These are phyloP conservation scores for Sorghum bicolor DNA, from an alignment of 176 grass and related monocot genomes.

Conservation along the genomic window Sorghum_bicolor_NCBIv3 NC_012874.2:18546501-18547000, in stretches of 20 bases:
- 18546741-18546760: neutral
- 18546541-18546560: neutral
- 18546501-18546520: no score
- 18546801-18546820: neutral
- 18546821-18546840: neutral
- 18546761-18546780: neutral
- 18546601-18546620: neutral
- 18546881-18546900: conserved; percentile 12
- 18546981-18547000: no score
- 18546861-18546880: conserved; percentile 7
- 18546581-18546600: neutral
- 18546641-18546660: neutral
- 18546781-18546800: neutral
- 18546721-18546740: neutral
- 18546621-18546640: neutral
- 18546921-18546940: neutral
- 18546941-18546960: neutral
- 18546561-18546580: neutral
- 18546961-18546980: neutral
- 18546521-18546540: neutral
- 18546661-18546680: neutral
- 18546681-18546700: neutral
- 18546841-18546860: neutral
- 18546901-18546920: neutral
- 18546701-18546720: neutral